Conservation (phyloP, 1,284 basidiomycete species). For the Puccinia hordei region DNA sequence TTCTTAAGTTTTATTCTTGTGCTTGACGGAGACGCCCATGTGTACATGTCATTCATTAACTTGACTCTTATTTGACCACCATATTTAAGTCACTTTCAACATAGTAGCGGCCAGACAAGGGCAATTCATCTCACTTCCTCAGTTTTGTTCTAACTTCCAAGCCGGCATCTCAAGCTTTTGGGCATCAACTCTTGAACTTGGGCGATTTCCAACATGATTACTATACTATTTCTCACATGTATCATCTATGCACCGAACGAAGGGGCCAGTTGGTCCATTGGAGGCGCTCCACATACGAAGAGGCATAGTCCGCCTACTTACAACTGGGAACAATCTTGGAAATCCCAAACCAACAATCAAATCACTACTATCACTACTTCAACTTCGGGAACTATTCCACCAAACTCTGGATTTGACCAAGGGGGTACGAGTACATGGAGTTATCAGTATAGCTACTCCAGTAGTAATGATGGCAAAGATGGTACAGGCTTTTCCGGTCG, state of each 20-base stretch:
- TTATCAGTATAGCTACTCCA: constrained; percentile 33
- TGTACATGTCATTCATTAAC: constrained; percentile 16
- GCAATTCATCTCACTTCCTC: neutral
- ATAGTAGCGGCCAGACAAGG: neutral
- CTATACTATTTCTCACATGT: neutral
- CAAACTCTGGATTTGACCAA: neutral
- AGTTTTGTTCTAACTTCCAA: neutral
- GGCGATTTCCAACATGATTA: constrained; percentile 9
- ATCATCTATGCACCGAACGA: neutral
- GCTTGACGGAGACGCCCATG: constrained; percentile 9
- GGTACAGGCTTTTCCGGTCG: neutral
- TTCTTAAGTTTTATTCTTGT: constrained; percentile 7
- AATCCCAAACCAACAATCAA: constrained; percentile 28
- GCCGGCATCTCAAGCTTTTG: neutral
- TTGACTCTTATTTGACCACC: constrained; percentile 2
- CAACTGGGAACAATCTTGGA: constrained; percentile 34
- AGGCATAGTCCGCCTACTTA: neutral
- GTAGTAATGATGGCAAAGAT: neutral
- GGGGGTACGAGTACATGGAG: constrained; percentile 28
- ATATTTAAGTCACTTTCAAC: neutral
- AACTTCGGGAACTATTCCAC: constrained; percentile 34
- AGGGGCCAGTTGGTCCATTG: constrained; percentile 11
- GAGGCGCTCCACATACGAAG: neutral
- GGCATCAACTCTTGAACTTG: constrained; percentile 4
- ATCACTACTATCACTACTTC: constrained; percentile 25